Evolutionary conservation across 371 early-diverging fungal species (phyloP), one percentile per base, ranked within the genome.

Genomic region (Apophysomyces sp.): DNA sequence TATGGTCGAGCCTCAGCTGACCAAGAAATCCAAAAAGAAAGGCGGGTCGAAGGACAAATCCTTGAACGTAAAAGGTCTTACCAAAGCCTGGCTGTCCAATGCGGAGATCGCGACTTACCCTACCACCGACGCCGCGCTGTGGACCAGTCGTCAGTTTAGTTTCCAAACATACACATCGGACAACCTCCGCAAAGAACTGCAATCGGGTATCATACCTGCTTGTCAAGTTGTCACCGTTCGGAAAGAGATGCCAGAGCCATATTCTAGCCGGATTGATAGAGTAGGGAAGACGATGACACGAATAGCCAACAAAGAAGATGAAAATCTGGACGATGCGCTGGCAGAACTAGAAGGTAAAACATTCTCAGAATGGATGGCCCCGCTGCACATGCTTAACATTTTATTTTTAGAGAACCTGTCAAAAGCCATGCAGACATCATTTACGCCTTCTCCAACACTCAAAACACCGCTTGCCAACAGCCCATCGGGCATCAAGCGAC

Each of bases 91-190:
- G 82, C 63, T 84, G 4, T 77, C 84, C 0, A 74, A 81, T 67
- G 84, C 82, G 7, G 86, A 86, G 56, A 84, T 84, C 36, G 77
- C 74, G 13, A 82, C 86, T 0, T 86, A 83, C 36, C 55, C 76
- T 53, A 2, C 13, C 3, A 24, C n/a, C 6, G 40, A 62, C 61
- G 67, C 71, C 0, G 64, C 76, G 11, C 54, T 86, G 16, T 86
- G 86, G 86, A 71, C 77, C 3, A 72, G 69, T 7, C 70, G 73
- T 6, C 86, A 84, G 60, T 84, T 86, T 39, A 66, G 72, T 1
- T 83, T 83, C 41, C 83, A 84, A 58, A 81, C 74, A 9, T 86
- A 77, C 40, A 68, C 72, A 31, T 31, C 69, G 8, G 36, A 51
- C 7, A 65, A 60, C 16, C 31, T 51, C n/a, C 30, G 31, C n/a